Percentiles rank a stretch among this genome's conserved stretches.
These are phyloP conservation scores for Dryas drummondii DNA, from an alignment of 306 rosid genomes.

Conservation along the genomic window DNA sequence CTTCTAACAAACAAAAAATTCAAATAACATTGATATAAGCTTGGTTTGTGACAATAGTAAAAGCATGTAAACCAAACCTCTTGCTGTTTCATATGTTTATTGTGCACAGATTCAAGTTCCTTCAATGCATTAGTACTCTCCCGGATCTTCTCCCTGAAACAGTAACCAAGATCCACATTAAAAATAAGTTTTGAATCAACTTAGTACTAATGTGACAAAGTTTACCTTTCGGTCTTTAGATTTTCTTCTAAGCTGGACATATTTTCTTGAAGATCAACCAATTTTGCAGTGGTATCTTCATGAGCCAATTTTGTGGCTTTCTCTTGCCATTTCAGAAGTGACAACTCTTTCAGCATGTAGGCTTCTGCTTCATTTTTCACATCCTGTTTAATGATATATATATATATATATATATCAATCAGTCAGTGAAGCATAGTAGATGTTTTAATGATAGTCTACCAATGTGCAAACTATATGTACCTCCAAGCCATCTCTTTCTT, in stretches of 20 bases:
- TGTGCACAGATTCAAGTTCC: constrained; percentile 82
- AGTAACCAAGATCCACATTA: constrained; percentile 5
- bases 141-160: constrained; percentile 69
- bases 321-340: constrained; percentile 90
- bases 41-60: constrained; percentile 12
- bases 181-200: constrained; percentile 16
- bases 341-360: constrained; percentile 88
- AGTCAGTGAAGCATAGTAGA: constrained; percentile 9
- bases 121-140: constrained; percentile 60
- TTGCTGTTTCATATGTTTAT: constrained; percentile 54
- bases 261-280: constrained; percentile 49
- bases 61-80: constrained; percentile 60
- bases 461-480: constrained; percentile 38
- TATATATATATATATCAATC: constrained; percentile 15
- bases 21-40: not conserved
- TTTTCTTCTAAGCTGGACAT: constrained; percentile 63
- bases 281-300: constrained; percentile 60
- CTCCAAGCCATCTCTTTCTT: constrained; percentile 94
- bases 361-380: constrained; percentile 95
- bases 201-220: constrained; percentile 6
- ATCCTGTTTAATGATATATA: constrained; percentile 50
- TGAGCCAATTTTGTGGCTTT: constrained; percentile 78
- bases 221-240: constrained; percentile 71
- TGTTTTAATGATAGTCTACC: not conserved
- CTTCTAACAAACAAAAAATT: not conserved